Evolutionary conservation across 176 grass and related monocot genomes (phyloP).

Genomic region (Alopecurus myosuroides): DNA sequence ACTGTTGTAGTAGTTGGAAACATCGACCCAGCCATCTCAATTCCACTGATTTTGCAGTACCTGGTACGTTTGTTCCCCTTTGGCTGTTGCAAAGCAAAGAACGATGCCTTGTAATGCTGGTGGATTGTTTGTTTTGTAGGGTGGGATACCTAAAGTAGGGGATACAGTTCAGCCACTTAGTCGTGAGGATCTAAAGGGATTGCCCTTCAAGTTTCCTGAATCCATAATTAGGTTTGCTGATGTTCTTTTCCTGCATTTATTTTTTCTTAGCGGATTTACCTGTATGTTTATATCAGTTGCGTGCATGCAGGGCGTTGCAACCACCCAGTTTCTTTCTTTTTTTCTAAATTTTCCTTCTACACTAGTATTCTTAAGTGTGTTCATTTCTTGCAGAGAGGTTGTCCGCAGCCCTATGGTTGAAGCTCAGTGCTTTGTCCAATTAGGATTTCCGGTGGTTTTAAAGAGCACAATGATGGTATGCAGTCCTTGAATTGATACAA

Average conservation of each 20-base stretch:
- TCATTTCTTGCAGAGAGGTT: conserved; percentile 69
- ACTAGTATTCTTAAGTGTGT: conserved; percentile 3
- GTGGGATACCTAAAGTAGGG: conserved; percentile 78
- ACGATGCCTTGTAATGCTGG: conserved; percentile 20
- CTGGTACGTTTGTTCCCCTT: conserved; percentile 56
- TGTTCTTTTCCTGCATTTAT: conserved; percentile 24
- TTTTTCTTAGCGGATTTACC: conserved; percentile 9
- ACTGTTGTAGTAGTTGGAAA: conserved; percentile 93
- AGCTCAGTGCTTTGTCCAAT: conserved; percentile 96
- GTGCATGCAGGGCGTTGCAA: conserved; percentile 21
- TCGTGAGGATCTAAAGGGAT: conserved; percentile 92
- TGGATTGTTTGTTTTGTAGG: conserved; percentile 46
- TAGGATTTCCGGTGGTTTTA: conserved; percentile 83
- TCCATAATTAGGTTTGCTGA: conserved; percentile 74
- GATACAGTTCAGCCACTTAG: conserved; percentile 66
- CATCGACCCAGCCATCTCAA: conserved; percentile 64
- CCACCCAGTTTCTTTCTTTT: background rate
- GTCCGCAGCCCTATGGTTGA: conserved; percentile 98
- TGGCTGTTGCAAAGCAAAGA: background rate
- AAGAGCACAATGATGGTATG: conserved; percentile 84
- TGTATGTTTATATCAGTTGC: conserved; percentile 15
- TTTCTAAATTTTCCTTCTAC: conserved; percentile 12
- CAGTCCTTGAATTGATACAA: conserved; percentile 1
- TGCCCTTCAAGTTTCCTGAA: conserved; percentile 94
- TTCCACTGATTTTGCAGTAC: conserved; percentile 88